Conservation (phyloP, 495 filamentous ascomycete genomes). For the Aspergillus cristatus region DNA sequence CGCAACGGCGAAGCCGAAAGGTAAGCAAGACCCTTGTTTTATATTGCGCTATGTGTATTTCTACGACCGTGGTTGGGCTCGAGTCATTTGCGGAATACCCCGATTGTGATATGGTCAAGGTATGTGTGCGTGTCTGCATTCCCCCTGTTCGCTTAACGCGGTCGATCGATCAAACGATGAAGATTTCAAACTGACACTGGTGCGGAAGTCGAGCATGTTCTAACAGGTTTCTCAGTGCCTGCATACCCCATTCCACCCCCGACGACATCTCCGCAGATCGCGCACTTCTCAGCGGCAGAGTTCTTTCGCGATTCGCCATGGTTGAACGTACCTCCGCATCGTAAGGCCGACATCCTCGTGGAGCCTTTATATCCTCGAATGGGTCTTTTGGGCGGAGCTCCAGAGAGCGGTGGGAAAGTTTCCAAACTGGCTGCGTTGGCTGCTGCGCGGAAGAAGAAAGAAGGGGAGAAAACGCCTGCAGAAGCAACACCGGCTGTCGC, state of each 20-base stretch:
- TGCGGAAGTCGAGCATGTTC: constrained; percentile 28
- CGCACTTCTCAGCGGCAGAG: constrained; percentile 36
- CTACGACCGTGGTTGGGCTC: constrained; percentile 27
- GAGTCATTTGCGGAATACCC: constrained; percentile 3
- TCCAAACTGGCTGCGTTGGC: constrained; percentile 88
- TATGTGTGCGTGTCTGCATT: too few relatives aligned
- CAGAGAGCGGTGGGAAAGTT: constrained; percentile 51
- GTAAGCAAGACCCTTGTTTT: constrained; percentile 37
- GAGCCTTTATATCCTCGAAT: constrained; percentile 49
- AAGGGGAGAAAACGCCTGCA: constrained; percentile 45
- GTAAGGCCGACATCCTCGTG: constrained; percentile 57
- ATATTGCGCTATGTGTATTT: too few relatives aligned
- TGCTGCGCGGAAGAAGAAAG: constrained; percentile 78
- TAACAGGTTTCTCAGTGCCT: constrained; percentile 37
- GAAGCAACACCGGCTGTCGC: constrained; percentile 6
- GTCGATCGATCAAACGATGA: constrained; percentile 2
- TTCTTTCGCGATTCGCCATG: constrained; percentile 85
- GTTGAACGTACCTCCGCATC: constrained; percentile 64
- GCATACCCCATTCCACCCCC: constrained; percentile 20
- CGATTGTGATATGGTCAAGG: constrained; percentile 2
- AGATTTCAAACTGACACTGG: constrained; percentile 25
- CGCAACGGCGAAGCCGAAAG: constrained; percentile 26
- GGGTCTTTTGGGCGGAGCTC: constrained; percentile 68
- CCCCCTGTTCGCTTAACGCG: too few relatives aligned
- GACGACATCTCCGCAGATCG: constrained; percentile 7